Percentiles rank a stretch among this genome's conserved stretches.
phyloP scores from a whole-genome alignment of 805 yeast genomes.

The Grigorovia yakushimaensis region DNA sequence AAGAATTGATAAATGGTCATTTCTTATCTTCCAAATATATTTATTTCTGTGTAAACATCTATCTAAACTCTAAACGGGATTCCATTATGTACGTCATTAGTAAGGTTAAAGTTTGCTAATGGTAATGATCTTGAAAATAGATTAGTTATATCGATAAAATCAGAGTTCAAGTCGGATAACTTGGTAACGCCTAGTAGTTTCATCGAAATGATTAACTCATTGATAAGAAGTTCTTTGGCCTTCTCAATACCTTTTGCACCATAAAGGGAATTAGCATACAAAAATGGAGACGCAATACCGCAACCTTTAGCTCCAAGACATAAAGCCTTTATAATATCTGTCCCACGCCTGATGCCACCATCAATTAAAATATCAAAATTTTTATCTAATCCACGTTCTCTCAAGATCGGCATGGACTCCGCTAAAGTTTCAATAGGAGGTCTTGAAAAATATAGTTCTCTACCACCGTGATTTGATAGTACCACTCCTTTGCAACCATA shows the following conservation, averaged over 20 bases:
- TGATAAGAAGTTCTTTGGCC: conserved; percentile 51
- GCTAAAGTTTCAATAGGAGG: conserved; percentile 67
- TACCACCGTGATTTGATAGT: conserved; percentile 80
- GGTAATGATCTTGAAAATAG: too few species aligned
- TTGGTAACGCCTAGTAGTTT: conserved; percentile 62
- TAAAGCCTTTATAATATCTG: conserved; percentile 54
- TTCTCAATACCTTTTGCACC: conserved; percentile 56
- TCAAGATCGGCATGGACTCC: conserved; percentile 50
- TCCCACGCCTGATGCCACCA: conserved; percentile 62
- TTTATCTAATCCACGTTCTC: conserved; percentile 35
- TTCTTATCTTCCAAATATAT: too few species aligned
- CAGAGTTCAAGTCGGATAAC: conserved; percentile 49
- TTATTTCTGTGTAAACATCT: too few species aligned
- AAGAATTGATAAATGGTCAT: too few species aligned
- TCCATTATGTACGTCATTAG: too few species aligned
- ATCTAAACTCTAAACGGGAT: too few species aligned
- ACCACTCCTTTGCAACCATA: conserved; percentile 67
- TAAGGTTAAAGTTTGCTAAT: too few species aligned
- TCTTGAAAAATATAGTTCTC: conserved; percentile 72
- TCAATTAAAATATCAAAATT: conserved; percentile 52
- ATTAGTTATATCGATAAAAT: conserved; percentile 42
- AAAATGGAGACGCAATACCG: conserved; percentile 57
- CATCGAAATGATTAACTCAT: conserved; percentile 69
- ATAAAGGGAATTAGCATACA: conserved; percentile 52
- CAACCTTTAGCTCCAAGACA: conserved; percentile 64